Evolutionary conservation across 768 basidiomycete genomes (phyloP).

Genomic region (Tricholoma flavovirens): DNA sequence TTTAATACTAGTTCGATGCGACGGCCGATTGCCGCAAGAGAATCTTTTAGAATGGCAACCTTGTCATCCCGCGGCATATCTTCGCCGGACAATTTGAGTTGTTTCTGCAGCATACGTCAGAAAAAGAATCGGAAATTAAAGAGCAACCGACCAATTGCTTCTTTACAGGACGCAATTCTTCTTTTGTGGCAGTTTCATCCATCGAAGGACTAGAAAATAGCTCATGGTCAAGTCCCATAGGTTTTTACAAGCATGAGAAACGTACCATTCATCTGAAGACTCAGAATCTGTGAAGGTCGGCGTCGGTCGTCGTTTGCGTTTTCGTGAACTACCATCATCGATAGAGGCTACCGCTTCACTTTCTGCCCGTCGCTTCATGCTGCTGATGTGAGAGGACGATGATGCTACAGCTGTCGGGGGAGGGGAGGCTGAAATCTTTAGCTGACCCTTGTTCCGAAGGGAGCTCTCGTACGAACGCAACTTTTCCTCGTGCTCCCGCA

Average conservation of each 20-base stretch:
- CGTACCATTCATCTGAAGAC: conserved; percentile 87
- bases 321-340: conserved; percentile 61
- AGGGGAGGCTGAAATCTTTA: conserved; percentile 71
- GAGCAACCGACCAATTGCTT: conserved; percentile 70
- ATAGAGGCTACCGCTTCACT: conserved; percentile 82
- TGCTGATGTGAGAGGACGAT: conserved; percentile 54
- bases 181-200: conserved; percentile 91
- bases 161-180: conserved; percentile 94
- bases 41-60: conserved; percentile 92
- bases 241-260: neutral
- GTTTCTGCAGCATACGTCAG: conserved; percentile 55
- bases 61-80: conserved; percentile 95
- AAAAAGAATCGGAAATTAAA: neutral
- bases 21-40: conserved; percentile 86
- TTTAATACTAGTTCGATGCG: conserved; percentile 83
- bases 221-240: conserved; percentile 1
- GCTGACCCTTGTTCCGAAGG: conserved; percentile 61
- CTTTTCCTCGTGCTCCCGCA: conserved; percentile 88
- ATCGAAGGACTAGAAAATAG: conserved; percentile 69
- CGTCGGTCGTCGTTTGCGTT: conserved; percentile 90
- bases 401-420: conserved; percentile 68
- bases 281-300: conserved; percentile 95
- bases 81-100: conserved; percentile 89
- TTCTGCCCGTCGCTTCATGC: conserved; percentile 72
- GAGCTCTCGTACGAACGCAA: conserved; percentile 83